These are phyloP conservation scores for Globisporangium okanoganense DNA, from an alignment of 352 stramenopile species.

Conservation along the genomic window DNA sequence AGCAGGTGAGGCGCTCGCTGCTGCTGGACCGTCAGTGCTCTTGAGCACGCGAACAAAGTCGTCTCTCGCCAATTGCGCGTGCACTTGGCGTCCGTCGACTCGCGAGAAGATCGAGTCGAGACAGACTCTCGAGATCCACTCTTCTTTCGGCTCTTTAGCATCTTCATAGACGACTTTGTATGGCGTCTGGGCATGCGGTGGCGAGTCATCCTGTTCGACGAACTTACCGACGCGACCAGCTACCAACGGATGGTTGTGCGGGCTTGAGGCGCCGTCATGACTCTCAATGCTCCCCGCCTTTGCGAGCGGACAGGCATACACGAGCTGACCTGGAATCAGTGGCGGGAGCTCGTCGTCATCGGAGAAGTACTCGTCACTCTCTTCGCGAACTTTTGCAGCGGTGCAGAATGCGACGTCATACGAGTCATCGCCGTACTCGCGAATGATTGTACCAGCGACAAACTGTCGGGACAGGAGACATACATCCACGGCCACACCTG, in stretches of 20 bases:
- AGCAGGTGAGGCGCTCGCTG: neutral
- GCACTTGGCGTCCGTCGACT: constrained; percentile 24
- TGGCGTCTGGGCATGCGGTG: constrained; percentile 17
- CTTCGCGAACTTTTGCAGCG: constrained; percentile 28
- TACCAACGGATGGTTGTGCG: constrained; percentile 10
- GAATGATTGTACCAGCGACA: constrained; percentile 39
- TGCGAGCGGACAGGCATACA: constrained; percentile 37
- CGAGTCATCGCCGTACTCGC: constrained; percentile 32
- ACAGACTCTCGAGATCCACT: constrained; percentile 28
- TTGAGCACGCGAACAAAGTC: constrained; percentile 38
- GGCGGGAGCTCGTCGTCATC: constrained; percentile 40
- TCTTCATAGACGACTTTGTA: constrained; percentile 36
- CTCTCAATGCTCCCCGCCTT: neutral
- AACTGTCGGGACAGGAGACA: constrained; percentile 26
- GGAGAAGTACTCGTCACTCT: constrained; percentile 34
- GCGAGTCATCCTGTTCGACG: constrained; percentile 19
- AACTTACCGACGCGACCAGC: constrained; percentile 32
- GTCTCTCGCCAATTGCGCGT: constrained; percentile 33
- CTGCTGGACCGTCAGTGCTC: neutral
- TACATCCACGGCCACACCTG: constrained; percentile 45
- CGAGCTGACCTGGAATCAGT: constrained; percentile 19
- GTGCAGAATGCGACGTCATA: constrained; percentile 47
- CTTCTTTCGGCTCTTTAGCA: constrained; percentile 18
- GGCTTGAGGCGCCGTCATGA: neutral
- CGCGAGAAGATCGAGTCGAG: constrained; percentile 35